A percentile compares a stretch with the other conserved stretches of the same genome.
Conservation (phyloP, 1,284 basidiomycete genomes). For the Caloboletus inedulis region DNA sequence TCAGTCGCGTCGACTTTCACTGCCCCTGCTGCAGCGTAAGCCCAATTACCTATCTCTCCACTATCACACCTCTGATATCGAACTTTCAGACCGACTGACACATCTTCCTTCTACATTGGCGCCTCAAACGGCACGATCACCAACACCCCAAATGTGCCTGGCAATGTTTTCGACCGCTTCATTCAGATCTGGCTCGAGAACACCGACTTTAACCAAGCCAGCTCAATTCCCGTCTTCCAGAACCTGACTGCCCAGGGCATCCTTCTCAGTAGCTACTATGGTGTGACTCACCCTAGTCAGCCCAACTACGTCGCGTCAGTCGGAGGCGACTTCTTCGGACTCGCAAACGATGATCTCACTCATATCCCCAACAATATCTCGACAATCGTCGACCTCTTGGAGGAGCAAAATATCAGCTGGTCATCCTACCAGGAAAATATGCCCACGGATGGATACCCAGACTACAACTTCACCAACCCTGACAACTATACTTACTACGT, state of each 20-base stretch:
- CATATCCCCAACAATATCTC: slow-evolving; percentile 43
- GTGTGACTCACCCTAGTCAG: slow-evolving; percentile 62
- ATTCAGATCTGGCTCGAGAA: slow-evolving; percentile 60
- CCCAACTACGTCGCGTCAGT: slow-evolving; percentile 57
- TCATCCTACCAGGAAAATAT: slow-evolving; percentile 59
- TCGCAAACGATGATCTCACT: slow-evolving; percentile 45
- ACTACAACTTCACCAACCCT: slow-evolving; percentile 46
- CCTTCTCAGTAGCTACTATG: slow-evolving; percentile 50
- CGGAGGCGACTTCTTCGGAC: slow-evolving; percentile 63
- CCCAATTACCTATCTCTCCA: background rate
- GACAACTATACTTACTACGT: slow-evolving; percentile 49
- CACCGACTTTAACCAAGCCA: slow-evolving; percentile 44
- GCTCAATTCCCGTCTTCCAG: slow-evolving; percentile 43
- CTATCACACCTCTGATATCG: background rate
- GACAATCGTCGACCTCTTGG: slow-evolving; percentile 62
- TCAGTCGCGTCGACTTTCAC: slow-evolving; percentile 28
- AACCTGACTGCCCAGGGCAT: slow-evolving; percentile 52
- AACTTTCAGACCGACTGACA: slow-evolving; percentile 26
- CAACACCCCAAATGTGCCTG: slow-evolving; percentile 31
- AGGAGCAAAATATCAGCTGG: slow-evolving; percentile 56
- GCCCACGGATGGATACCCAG: slow-evolving; percentile 52
- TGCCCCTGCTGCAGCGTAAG: slow-evolving; percentile 30
- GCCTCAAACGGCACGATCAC: slow-evolving; percentile 27
- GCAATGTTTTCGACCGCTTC: slow-evolving; percentile 54
- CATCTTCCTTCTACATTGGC: slow-evolving; percentile 29